These are phyloP conservation scores for Candida multigemmis DNA, from an alignment of 805 yeast genomes.

Conservation along the genomic window DNA sequence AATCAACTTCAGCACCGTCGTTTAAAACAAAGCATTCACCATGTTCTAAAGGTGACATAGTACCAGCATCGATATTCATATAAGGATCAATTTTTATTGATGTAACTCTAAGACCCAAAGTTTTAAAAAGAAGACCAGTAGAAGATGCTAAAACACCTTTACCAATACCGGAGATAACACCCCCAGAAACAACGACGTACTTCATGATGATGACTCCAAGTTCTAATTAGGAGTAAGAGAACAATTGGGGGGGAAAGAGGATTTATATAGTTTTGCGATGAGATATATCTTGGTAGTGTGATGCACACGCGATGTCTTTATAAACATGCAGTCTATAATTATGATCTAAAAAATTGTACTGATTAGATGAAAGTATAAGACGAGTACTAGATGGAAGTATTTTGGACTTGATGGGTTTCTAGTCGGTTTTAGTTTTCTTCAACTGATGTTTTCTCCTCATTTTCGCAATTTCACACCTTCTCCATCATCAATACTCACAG, in stretches of 20 bases:
- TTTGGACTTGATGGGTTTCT: no score
- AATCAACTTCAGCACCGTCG: conserved; percentile 98
- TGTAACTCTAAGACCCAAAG: conserved; percentile 89
- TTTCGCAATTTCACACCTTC: no score
- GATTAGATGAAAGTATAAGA: no score
- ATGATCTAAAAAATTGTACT: no score
- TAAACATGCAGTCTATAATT: no score
- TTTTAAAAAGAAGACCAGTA: conserved; percentile 89
- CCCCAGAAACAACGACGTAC: conserved; percentile 99
- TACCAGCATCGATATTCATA: conserved; percentile 99
- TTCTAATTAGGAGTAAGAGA: conserved; percentile 1
- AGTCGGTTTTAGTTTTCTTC: no score
- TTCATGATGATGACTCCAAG: conserved; percentile 47
- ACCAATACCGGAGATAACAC: conserved; percentile 99
- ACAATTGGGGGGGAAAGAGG: conserved; percentile 1
- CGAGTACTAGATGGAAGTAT: no score
- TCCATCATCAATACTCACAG: no score
- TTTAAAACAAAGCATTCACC: conserved; percentile 97
- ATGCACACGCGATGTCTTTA: no score
- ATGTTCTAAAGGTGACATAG: conserved; percentile 98
- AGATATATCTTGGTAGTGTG: no score
- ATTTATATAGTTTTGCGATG: conserved; percentile 1
- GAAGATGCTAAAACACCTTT: conserved; percentile 98
- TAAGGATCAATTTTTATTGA: conserved; percentile 98
- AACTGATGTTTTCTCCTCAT: no score